Base-by-base conservation (phyloP, 73 alveolate species). In the Durusdinium trenchii region DNA sequence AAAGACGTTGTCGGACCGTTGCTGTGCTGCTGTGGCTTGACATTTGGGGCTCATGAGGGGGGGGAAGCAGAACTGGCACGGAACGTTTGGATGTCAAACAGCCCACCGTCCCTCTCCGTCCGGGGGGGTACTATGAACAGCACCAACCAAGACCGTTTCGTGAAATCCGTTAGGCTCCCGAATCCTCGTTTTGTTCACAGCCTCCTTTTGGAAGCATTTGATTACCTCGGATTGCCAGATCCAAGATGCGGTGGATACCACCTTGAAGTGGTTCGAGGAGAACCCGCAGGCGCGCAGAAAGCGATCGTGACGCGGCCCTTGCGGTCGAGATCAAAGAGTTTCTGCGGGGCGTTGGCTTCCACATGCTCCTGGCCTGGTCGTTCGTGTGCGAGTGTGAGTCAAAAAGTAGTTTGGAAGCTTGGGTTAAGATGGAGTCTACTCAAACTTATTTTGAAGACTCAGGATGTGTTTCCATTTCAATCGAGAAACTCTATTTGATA, bases 241-340 rank as follows among this genome's bases (percentile, higher is more conserved):
- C 76, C 69, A 57, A 23, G 99, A 93, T 18, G 99, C 99, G 5
- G 99, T 43, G 83, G 99, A 93, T 28, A 52, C 83, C 93, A 35
- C 99, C 67, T 52, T 45, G 93, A 93, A 93, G 99, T 93, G 99
- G 99, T 54, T 93, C 61, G 99, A 71, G 62, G 99, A 93, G 92
- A 93, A 93, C 67, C 62, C 99, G 40, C 97, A 91, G 97, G 96
- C 62, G 64, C 28, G 51, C 51, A 5, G 35, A 1, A 9, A 32
- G 86, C 20, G 86, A 5, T n/a, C 38, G 26, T 71, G 48, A 23
- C 48, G 28, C 76, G 76, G 16, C 36, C 40, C 16, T 10, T 40
- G 6, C 32, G 4, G 43, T 40, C 32, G 4, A 62, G 76, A 62
- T 62, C 18, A 35, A 62, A 62, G 76, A 10, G 32, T 9, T 62